Evolutionary conservation across 192 early-diverging fungal genomes (phyloP).

Genomic region (Physocladia obscura): DNA sequence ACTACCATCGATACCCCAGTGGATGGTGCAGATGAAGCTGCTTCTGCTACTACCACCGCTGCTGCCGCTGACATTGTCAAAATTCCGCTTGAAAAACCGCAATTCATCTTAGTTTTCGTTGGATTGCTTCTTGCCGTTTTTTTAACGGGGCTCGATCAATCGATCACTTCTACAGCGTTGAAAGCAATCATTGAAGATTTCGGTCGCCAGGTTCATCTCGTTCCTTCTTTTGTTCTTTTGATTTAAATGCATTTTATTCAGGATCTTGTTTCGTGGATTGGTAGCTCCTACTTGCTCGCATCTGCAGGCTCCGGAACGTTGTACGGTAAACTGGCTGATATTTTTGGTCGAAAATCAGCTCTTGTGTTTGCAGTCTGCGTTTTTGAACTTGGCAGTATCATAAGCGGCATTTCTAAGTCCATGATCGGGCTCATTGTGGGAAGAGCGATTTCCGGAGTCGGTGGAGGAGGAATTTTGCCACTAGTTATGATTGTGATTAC

Average conservation of each 20-base stretch:
- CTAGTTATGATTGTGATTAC: slow-evolving; percentile 63
- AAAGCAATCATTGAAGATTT: slow-evolving; percentile 72
- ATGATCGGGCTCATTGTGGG: slow-evolving; percentile 63
- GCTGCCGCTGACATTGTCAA: too few relatives aligned
- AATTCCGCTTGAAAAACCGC: neutral
- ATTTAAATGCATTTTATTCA: neutral
- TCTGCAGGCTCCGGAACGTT: neutral
- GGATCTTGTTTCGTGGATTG: slow-evolving; percentile 31
- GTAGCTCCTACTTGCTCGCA: neutral
- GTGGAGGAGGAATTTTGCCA: slow-evolving; percentile 75
- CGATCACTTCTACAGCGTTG: slow-evolving; percentile 72
- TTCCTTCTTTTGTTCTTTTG: neutral
- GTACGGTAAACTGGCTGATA: slow-evolving; percentile 84
- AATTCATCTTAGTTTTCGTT: slow-evolving; percentile 13
- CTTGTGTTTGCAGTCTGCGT: slow-evolving; percentile 67
- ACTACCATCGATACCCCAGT: too few relatives aligned
- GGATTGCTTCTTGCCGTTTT: slow-evolving; percentile 60
- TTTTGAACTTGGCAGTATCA: slow-evolving; percentile 70
- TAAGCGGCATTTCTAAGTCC: slow-evolving; percentile 39
- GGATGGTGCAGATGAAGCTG: too few relatives aligned
- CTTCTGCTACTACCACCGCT: too few relatives aligned
- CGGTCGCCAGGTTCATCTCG: slow-evolving; percentile 38
- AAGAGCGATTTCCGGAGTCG: slow-evolving; percentile 74
- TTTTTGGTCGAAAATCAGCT: slow-evolving; percentile 78
- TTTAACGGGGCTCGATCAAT: slow-evolving; percentile 67